These are phyloP conservation scores for Penicillium janthinellum DNA, from an alignment of 2,329 filamentous ascomycete genomes.

Conservation along the genomic window DNA sequence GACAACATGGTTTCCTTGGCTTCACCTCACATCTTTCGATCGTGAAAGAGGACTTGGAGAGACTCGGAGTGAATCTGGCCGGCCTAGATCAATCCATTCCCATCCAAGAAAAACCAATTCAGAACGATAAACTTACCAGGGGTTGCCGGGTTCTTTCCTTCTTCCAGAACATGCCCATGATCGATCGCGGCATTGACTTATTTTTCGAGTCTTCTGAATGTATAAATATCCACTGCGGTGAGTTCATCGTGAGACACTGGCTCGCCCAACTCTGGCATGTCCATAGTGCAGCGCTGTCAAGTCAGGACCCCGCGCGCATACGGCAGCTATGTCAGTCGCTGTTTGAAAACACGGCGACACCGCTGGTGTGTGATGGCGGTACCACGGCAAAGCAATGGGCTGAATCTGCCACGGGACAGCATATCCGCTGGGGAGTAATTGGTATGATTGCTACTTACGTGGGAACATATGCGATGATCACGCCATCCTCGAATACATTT, in stretches of 20 bases:
- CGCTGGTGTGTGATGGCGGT: not conserved
- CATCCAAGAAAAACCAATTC: not conserved
- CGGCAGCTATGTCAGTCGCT: not conserved
- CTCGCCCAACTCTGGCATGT: not conserved
- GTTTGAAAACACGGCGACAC: not conserved
- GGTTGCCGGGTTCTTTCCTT: not conserved
- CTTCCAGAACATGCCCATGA: not conserved
- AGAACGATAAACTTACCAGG: not conserved
- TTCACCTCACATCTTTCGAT: not conserved
- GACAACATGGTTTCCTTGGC: not conserved
- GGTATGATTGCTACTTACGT: not conserved
- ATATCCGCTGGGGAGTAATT: constrained; percentile 2
- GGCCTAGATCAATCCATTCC: not conserved
- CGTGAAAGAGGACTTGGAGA: not conserved
- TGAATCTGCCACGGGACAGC: not conserved
- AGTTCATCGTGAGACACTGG: not conserved
- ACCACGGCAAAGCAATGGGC: not conserved
- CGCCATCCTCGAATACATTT: not conserved
- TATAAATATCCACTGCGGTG: not conserved
- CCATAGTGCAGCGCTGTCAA: not conserved
- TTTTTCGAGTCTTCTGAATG: not conserved
- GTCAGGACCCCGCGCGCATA: not conserved
- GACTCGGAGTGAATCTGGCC: not conserved
- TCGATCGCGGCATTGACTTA: not conserved
- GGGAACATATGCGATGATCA: not conserved